phyloP scores from a whole-genome alignment of 2,329 filamentous ascomycete species.

The Cladosporium sp. region DNA sequence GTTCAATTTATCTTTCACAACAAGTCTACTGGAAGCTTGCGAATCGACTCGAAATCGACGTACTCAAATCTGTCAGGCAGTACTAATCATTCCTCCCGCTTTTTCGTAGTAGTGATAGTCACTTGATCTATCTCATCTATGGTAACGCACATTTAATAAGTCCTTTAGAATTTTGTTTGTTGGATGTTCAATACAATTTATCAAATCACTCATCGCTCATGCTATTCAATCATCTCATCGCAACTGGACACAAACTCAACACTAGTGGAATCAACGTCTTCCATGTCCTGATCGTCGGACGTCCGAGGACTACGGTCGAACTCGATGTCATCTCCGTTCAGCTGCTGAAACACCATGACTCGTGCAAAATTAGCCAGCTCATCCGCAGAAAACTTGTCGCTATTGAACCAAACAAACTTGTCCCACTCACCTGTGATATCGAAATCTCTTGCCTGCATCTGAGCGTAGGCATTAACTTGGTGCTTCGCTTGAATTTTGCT shows the following conservation, averaged over 20 bases:
- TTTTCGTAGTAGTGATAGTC: too few relatives aligned
- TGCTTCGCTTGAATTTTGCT: background rate
- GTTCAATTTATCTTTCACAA: too few relatives aligned
- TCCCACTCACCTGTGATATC: background rate
- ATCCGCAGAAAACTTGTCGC: background rate
- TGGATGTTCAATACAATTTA: background rate
- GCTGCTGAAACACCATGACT: slow-evolving; percentile 7
- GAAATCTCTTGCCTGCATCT: background rate
- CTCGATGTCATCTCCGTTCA: background rate
- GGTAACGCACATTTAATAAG: too few relatives aligned
- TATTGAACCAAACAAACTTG: background rate
- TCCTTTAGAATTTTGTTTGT: too few relatives aligned
- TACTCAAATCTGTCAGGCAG: too few relatives aligned
- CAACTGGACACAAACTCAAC: background rate
- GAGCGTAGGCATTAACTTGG: background rate
- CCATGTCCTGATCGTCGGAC: background rate
- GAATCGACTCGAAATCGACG: too few relatives aligned
- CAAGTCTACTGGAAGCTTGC: too few relatives aligned
- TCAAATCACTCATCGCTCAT: background rate
- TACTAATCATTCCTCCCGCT: too few relatives aligned
- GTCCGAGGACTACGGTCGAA: background rate
- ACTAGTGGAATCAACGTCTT: background rate
- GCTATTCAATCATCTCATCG: background rate
- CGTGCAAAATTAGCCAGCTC: background rate
- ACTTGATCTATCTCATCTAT: background rate